These are phyloP conservation scores for Stropharia rugosoannulata DNA, from an alignment of 768 basidiomycete genomes.

Conservation along the genomic window DNA sequence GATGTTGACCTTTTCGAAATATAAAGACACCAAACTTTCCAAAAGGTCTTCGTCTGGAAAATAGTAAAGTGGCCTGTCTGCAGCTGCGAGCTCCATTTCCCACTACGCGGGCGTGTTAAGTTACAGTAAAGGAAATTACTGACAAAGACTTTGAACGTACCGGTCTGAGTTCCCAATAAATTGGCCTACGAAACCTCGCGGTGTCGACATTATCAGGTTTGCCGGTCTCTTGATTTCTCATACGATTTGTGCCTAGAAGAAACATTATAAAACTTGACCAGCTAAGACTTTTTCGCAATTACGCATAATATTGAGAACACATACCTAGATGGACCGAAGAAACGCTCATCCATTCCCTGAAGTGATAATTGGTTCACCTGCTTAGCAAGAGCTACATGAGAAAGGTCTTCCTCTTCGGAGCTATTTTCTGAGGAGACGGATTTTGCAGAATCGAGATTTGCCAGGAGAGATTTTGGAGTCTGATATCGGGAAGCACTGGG, in stretches of 20 bases:
- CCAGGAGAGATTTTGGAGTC: constrained; percentile 11
- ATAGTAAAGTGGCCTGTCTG: constrained; percentile 25
- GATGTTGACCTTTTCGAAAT: constrained; percentile 53
- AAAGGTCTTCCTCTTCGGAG: constrained; percentile 29
- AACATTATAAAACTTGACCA: constrained; percentile 37
- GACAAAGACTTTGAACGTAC: constrained; percentile 16
- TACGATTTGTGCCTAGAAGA: constrained; percentile 36
- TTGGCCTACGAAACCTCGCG: constrained; percentile 19
- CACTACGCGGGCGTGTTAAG: constrained; percentile 26
- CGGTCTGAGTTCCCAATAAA: constrained; percentile 29
- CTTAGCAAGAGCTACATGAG: constrained; percentile 30
- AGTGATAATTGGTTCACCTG: constrained; percentile 29
- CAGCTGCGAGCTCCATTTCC: constrained; percentile 27
- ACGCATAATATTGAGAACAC: neutral
- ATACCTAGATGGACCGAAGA: constrained; percentile 40
- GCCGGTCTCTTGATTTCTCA: constrained; percentile 29
- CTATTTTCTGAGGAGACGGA: constrained; percentile 7
- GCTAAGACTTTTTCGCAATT: neutral
- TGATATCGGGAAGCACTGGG: neutral
- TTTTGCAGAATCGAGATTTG: neutral
- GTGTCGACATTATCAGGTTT: constrained; percentile 23
- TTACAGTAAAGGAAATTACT: no score
- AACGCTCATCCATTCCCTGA: constrained; percentile 29
- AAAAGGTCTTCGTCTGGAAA: constrained; percentile 54
- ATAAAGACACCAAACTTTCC: constrained; percentile 48